Evolutionary conservation across 2,329 filamentous ascomycete species (phyloP).

Genomic region (Xylaria polymorpha): DNA sequence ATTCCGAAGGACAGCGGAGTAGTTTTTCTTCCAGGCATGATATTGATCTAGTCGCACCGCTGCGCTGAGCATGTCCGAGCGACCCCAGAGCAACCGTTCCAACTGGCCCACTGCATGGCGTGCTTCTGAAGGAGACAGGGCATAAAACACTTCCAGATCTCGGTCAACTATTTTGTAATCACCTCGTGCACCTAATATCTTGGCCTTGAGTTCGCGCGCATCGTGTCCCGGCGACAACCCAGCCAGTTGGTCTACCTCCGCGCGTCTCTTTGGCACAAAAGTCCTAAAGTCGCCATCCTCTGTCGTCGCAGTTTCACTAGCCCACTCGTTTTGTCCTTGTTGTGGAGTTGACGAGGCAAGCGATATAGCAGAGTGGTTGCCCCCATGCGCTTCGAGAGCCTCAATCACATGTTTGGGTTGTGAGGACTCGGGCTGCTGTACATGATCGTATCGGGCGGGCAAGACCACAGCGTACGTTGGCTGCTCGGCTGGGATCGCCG

Average conservation of each 20-base stretch:
- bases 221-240: slow-evolving; percentile 1
- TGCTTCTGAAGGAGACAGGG: slow-evolving; percentile 41
- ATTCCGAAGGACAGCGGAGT: slow-evolving; percentile 30
- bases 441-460: not conserved
- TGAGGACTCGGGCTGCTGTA: not conserved
- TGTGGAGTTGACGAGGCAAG: not conserved
- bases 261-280: slow-evolving; percentile 21
- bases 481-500: slow-evolving; percentile 24
- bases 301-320: not conserved
- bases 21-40: slow-evolving; percentile 46
- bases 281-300: slow-evolving; percentile 19
- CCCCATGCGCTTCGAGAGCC: not conserved
- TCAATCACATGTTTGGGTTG: not conserved
- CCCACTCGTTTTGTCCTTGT: slow-evolving; percentile 6
- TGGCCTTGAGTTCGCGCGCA: slow-evolving; percentile 38
- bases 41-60: slow-evolving; percentile 43
- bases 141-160: slow-evolving; percentile 41
- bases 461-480: not conserved
- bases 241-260: slow-evolving; percentile 4
- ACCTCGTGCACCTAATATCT: slow-evolving; percentile 39
- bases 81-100: slow-evolving; percentile 42
- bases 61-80: slow-evolving; percentile 11
- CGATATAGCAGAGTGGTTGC: not conserved
- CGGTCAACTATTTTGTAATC: slow-evolving; percentile 32
- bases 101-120: slow-evolving; percentile 46